phyloP scores from a whole-genome alignment of 352 stramenopile genomes.

The Phytophthora sansomeana region DNA sequence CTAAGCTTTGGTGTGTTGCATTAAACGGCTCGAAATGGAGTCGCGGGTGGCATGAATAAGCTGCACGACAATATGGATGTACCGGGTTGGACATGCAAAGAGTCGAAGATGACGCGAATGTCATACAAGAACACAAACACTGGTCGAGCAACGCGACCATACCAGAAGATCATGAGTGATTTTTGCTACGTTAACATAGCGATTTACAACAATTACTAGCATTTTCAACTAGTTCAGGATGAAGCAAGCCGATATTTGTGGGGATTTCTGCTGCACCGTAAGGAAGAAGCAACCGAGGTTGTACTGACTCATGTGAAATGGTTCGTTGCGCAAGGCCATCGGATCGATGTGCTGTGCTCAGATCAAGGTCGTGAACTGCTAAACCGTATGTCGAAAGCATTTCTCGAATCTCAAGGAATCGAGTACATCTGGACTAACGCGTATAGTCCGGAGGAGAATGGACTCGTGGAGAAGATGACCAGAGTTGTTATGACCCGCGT shows the following conservation, averaged over 20 bases:
- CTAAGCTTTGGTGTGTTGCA: constrained; percentile 1
- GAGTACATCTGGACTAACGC: too few species aligned
- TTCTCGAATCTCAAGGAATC: constrained; percentile 3
- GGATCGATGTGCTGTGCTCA: too few species aligned
- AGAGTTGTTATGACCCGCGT: too few species aligned
- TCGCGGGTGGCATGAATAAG: background rate
- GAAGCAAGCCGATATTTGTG: constrained; percentile 8
- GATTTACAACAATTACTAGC: constrained; percentile 9
- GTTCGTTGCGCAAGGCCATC: too few species aligned
- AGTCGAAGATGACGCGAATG: constrained; percentile 12
- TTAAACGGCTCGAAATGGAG: constrained; percentile 5
- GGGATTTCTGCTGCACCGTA: constrained; percentile 15
- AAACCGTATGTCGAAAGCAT: background rate
- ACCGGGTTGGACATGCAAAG: constrained; percentile 3
- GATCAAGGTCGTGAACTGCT: constrained; percentile 9
- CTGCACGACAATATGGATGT: background rate
- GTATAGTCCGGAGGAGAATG: too few species aligned
- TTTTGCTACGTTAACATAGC: constrained; percentile 7
- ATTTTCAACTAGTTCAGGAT: constrained; percentile 23
- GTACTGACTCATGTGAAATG: constrained; percentile 10
- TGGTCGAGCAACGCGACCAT: background rate
- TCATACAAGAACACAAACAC: constrained; percentile 15
- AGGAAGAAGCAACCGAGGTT: constrained; percentile 4
- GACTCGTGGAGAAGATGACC: constrained; percentile 21
- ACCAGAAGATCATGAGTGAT: constrained; percentile 20